phyloP scores from a whole-genome alignment of 495 filamentous ascomycete genomes.

The Podospora conica region DNA sequence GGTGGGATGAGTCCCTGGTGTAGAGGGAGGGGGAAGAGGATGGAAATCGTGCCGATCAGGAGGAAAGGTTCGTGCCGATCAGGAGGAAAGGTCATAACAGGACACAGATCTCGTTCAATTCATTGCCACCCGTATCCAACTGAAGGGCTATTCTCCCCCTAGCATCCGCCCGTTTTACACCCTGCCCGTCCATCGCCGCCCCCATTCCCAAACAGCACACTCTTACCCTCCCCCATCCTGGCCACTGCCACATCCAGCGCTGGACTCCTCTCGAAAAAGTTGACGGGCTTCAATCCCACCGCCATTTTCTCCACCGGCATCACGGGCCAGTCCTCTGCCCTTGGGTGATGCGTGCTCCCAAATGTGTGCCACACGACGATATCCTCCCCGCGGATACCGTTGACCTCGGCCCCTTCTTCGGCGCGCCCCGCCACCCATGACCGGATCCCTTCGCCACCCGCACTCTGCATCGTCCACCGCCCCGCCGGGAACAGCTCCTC shows the following conservation, averaged over 20 bases:
- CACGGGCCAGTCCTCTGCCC: slow-evolving; percentile 56
- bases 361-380: slow-evolving; percentile 42
- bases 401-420: background rate
- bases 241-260: slow-evolving; percentile 61
- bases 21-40: background rate
- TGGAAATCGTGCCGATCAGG: background rate
- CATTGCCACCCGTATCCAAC: too few species aligned
- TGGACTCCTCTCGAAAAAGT: slow-evolving; percentile 68
- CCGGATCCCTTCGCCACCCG: slow-evolving; percentile 30
- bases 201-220: slow-evolving; percentile 34
- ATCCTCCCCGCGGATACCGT: background rate
- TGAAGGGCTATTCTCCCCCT: too few species aligned
- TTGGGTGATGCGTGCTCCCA: slow-evolving; percentile 49
- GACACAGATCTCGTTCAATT: too few species aligned
- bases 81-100: background rate
- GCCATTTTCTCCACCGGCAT: slow-evolving; percentile 37
- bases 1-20: background rate
- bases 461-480: slow-evolving; percentile 69
- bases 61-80: background rate
- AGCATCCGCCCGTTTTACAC: too few species aligned
- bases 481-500: slow-evolving; percentile 74
- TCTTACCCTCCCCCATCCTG: slow-evolving; percentile 47
- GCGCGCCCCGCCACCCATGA: slow-evolving; percentile 11
- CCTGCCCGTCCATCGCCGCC: background rate
- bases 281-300: slow-evolving; percentile 57